phyloP scores from a whole-genome alignment of 352 stramenopile species.

The Globisporangium rhizosaccharum region DNA sequence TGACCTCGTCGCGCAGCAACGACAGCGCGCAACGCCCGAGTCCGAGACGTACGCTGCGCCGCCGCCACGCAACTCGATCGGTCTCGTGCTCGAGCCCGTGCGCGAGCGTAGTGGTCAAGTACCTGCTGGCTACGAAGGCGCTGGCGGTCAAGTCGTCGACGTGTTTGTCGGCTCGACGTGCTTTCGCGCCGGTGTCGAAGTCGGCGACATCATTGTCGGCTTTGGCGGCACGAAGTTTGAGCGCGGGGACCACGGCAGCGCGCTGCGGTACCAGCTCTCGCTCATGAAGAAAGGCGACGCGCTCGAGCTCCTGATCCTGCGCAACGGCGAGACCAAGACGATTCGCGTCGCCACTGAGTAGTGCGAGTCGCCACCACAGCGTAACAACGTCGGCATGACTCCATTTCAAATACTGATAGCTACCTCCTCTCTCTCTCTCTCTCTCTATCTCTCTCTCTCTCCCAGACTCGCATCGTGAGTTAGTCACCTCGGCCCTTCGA shows the following conservation, averaged over 20 bases:
- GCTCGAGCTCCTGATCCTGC: conserved; percentile 39
- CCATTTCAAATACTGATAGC: not conserved
- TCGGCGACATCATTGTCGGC: conserved; percentile 46
- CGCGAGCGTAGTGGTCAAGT: conserved; percentile 21
- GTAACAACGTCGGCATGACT: not conserved
- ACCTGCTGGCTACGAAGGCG: conserved; percentile 29
- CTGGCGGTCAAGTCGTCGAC: conserved; percentile 39
- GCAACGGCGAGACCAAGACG: conserved; percentile 28
- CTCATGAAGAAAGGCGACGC: conserved; percentile 48
- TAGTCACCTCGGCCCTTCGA: not conserved
- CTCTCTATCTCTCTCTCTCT: not conserved
- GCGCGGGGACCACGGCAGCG: conserved; percentile 40
- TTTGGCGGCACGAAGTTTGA: conserved; percentile 44
- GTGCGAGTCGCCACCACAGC: not conserved
- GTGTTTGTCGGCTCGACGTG: conserved; percentile 45
- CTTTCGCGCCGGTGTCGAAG: conserved; percentile 41
- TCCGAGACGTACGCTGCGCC: conserved; percentile 35
- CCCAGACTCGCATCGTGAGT: not conserved
- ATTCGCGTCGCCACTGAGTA: conserved; percentile 46
- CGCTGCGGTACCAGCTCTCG: conserved; percentile 44
- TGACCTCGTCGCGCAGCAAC: conserved; percentile 33
- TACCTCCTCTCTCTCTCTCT: not conserved
- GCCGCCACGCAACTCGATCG: conserved; percentile 39
- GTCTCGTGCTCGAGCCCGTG: conserved; percentile 47
- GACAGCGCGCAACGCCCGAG: conserved; percentile 24